Evolutionary conservation across 2,329 filamentous ascomycete species (phyloP).

Genomic region (Triangularia verruculosa): DNA sequence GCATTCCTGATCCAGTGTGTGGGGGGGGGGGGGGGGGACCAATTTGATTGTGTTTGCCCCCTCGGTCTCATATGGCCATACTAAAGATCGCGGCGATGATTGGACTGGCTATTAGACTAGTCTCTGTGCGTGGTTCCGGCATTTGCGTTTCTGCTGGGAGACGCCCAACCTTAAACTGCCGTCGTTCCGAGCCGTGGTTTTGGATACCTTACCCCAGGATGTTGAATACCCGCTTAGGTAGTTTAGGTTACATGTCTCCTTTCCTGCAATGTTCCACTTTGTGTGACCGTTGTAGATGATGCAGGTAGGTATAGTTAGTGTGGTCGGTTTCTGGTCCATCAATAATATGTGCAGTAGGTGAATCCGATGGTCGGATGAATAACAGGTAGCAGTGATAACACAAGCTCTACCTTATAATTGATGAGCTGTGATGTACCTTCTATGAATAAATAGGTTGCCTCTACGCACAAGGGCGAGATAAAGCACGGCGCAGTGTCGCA

Average conservation of each 20-base stretch:
- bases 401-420: too few species aligned
- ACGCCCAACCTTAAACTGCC: background rate
- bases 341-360: background rate
- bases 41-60: conserved; percentile 4
- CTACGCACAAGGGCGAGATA: too few species aligned
- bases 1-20: background rate
- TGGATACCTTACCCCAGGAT: background rate
- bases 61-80: conserved; percentile 12
- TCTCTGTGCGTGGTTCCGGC: conserved; percentile 9
- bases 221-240: background rate
- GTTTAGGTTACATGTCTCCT: background rate
- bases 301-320: background rate
- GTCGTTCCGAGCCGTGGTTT: background rate
- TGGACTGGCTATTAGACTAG: conserved; percentile 18
- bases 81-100: conserved; percentile 11
- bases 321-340: background rate
- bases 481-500: too few species aligned
- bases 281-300: background rate
- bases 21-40: too few species aligned
- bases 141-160: conserved; percentile 11
- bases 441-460: too few species aligned
- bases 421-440: too few species aligned
- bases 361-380: too few species aligned
- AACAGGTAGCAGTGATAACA: too few species aligned
- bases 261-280: background rate